phyloP scores from a whole-genome alignment of 441 rosid genomes.

The Corymbia citriodora region DNA sequence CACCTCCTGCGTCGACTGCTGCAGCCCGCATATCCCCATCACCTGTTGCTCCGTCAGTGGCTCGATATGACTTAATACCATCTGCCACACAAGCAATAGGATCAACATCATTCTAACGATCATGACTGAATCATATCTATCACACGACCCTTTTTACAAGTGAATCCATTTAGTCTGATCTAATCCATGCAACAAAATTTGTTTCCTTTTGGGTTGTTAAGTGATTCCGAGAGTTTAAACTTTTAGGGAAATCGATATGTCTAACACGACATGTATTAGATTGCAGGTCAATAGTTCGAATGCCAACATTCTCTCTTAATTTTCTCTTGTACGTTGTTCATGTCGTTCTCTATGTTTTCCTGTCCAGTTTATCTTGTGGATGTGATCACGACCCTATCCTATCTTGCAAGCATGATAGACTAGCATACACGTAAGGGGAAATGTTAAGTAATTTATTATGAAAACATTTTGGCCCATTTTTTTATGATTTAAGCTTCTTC shows the following conservation, averaged over 20 bases:
- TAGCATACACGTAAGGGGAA: neutral
- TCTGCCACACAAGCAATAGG: neutral
- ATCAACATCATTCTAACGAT: neutral
- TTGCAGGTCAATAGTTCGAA: neutral
- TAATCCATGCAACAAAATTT: neutral
- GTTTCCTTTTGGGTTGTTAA: neutral
- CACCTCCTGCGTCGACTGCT: neutral
- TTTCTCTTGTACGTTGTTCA: neutral
- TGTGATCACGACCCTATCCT: neutral
- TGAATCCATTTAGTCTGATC: neutral
- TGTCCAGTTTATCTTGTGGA: neutral
- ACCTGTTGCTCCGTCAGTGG: neutral
- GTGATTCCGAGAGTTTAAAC: neutral
- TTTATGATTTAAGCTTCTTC: neutral
- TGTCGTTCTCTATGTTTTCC: neutral
- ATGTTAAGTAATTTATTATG: neutral
- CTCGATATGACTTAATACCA: neutral
- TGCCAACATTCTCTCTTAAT: neutral
- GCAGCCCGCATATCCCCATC: neutral
- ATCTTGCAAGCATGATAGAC: neutral
- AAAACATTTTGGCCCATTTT: accelerated
- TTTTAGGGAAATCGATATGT: neutral
- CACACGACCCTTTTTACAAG: neutral
- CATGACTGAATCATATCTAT: neutral
- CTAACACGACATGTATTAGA: neutral